Percentiles rank a stretch among this genome's conserved stretches.
Conservation (phyloP, 2,329 filamentous ascomycete genomes). For the Pseudogymnoascus sp. region DNA sequence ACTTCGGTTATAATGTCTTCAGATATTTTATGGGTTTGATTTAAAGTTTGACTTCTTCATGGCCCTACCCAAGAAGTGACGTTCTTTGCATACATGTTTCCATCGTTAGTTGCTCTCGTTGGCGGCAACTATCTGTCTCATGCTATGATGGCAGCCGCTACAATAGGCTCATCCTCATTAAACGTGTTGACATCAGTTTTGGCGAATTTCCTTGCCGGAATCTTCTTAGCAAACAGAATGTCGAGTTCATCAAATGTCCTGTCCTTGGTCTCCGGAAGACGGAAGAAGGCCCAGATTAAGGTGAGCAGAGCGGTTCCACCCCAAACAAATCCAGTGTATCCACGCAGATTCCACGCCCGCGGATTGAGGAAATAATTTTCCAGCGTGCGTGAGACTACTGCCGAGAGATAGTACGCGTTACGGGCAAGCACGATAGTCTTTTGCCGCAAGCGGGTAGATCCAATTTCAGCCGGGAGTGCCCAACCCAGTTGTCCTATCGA, state of each 20-base stretch:
- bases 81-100: too few relatives aligned
- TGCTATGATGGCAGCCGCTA: neutral
- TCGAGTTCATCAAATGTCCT: slow-evolving; percentile 40
- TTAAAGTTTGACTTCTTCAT: too few relatives aligned
- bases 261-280: slow-evolving; percentile 35
- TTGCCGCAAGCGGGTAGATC: slow-evolving; percentile 30
- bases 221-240: slow-evolving; percentile 33
- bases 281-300: slow-evolving; percentile 33
- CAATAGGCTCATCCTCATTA: slow-evolving; percentile 5
- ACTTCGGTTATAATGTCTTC: too few relatives aligned
- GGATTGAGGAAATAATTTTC: slow-evolving; percentile 39
- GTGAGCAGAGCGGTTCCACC: slow-evolving; percentile 33
- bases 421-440: slow-evolving; percentile 25
- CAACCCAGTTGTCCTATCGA: slow-evolving; percentile 34
- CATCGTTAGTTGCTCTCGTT: too few relatives aligned
- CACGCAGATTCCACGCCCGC: slow-evolving; percentile 40
- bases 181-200: slow-evolving; percentile 12
- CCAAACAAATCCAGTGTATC: slow-evolving; percentile 40
- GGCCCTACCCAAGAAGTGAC: too few relatives aligned
- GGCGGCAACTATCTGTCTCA: too few relatives aligned
- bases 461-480: slow-evolving; percentile 30
- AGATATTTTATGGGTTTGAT: too few relatives aligned
- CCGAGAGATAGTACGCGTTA: slow-evolving; percentile 29
- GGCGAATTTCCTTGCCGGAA: slow-evolving; percentile 26
- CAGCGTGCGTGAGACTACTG: slow-evolving; percentile 27